Conservation (phyloP, 108 stramenopile species). For the Halocafeteria seosinensis region DNA sequence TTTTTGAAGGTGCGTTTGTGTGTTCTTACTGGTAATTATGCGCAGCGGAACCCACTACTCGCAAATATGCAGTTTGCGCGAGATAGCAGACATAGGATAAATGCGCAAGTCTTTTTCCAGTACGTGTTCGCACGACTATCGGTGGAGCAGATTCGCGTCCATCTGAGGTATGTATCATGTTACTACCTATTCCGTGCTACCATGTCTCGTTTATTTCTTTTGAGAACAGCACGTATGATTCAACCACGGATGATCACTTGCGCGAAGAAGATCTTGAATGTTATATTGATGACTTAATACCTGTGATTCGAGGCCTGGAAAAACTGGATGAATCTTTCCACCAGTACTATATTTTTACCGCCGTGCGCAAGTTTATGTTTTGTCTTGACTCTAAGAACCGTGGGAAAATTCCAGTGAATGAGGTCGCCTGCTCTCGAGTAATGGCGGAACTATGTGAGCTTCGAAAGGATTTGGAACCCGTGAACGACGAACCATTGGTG, state of each 20-base stretch:
- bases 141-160: slow-evolving; percentile 3
- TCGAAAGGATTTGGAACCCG: neutral
- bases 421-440: slow-evolving; percentile 14
- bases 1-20: too few species aligned
- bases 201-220: neutral
- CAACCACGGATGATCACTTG: slow-evolving; percentile 13
- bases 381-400: slow-evolving; percentile 29
- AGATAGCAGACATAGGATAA: slow-evolving; percentile 2
- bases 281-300: slow-evolving; percentile 33
- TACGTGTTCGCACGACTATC: slow-evolving; percentile 1
- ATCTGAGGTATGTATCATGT: too few species aligned
- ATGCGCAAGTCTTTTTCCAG: neutral
- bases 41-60: slow-evolving; percentile 1
- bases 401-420: slow-evolving; percentile 16
- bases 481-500: neutral
- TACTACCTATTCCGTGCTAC: neutral
- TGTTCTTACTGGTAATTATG: neutral
- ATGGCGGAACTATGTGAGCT: slow-evolving; percentile 25
- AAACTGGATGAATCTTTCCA: slow-evolving; percentile 23
- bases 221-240: slow-evolving; percentile 8
- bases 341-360: slow-evolving; percentile 42
- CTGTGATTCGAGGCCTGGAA: slow-evolving; percentile 15
- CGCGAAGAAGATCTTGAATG: slow-evolving; percentile 29
- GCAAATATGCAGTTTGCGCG: slow-evolving; percentile 7
- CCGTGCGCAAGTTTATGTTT: slow-evolving; percentile 37